A percentile compares a stretch with the other conserved stretches of the same genome.
Evolutionary conservation across 2,329 filamentous ascomycete genomes (phyloP).

Genomic region (Ascochyta viciae-villosae): DNA sequence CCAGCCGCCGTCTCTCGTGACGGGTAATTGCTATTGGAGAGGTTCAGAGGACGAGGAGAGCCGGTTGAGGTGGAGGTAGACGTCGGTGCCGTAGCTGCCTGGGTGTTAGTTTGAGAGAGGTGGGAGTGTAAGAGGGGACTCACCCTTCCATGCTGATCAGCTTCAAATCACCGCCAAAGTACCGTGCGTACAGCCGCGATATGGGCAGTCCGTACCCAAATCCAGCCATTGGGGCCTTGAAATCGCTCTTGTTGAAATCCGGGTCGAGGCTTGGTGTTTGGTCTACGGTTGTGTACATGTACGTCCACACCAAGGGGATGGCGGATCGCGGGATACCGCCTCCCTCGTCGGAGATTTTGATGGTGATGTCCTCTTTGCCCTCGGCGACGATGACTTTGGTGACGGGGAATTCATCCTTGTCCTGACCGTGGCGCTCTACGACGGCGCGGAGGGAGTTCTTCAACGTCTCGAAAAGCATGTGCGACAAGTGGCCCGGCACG

Average conservation of each 20-base stretch:
- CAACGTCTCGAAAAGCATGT: constrained; percentile 99
- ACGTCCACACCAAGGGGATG: constrained; percentile 99
- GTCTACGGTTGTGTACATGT: constrained; percentile 99
- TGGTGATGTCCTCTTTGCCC: constrained; percentile 97
- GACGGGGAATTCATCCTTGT: constrained; percentile 94
- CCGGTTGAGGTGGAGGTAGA: constrained; percentile 96
- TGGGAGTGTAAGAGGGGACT: constrained; percentile 50
- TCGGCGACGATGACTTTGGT: constrained; percentile 98
- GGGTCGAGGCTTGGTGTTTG: constrained; percentile 93
- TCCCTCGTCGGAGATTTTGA: constrained; percentile 97
- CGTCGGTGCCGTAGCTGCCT: constrained; percentile 90
- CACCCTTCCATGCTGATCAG: constrained; percentile 99
- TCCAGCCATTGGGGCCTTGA: constrained; percentile 98
- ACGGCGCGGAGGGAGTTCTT: constrained; percentile 98
- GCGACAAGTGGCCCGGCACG: constrained; percentile 95
- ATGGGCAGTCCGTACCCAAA: constrained; percentile 98
- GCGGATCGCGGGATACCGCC: constrained; percentile 92
- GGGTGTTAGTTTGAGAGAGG: not conserved
- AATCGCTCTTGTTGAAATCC: constrained; percentile 98
- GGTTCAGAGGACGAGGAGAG: constrained; percentile 95
- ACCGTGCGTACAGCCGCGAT: constrained; percentile 89
- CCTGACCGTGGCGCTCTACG: constrained; percentile 91
- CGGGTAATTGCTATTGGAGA: constrained; percentile 88
- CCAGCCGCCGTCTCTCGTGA: constrained; percentile 76
- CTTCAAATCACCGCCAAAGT: constrained; percentile 97